Percentiles rank a stretch among this genome's conserved stretches.
phyloP scores from a whole-genome alignment of 2,329 filamentous ascomycete species.

The Chrysoporthe puriensis region DNA sequence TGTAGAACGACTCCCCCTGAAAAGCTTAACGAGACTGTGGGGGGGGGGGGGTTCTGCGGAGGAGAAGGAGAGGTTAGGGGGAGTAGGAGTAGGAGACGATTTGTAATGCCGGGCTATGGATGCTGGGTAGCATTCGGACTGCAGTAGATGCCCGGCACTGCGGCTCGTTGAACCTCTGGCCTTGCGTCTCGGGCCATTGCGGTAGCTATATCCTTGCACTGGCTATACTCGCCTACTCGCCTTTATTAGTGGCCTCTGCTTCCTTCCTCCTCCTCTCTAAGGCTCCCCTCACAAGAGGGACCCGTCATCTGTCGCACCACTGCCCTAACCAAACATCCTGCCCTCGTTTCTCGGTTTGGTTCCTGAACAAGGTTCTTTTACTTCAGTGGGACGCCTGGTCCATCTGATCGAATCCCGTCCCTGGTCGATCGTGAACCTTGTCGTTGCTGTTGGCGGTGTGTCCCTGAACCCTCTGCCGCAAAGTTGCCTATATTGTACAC shows the following conservation, averaged over 20 bases:
- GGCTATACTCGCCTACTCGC: constrained; percentile 1
- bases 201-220: not conserved
- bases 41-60: not conserved
- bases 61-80: not conserved
- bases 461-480: not conserved
- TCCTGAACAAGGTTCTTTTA: not conserved
- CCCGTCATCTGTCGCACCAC: not conserved
- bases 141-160: not conserved
- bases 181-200: too few species aligned
- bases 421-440: not conserved
- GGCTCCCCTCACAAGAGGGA: not conserved
- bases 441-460: not conserved
- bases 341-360: not conserved
- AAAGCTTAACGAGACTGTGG: not conserved
- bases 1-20: too few species aligned
- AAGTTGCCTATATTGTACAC: not conserved
- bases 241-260: not conserved
- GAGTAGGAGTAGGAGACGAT: not conserved
- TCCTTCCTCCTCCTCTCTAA: not conserved
- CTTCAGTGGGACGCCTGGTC: not conserved
- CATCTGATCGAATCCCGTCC: not conserved
- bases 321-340: not conserved
- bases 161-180: too few species aligned
- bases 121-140: not conserved
- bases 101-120: not conserved